Base-by-base conservation (phyloP, 1,284 basidiomycete genomes). In the Butyriboletus regius region DNA sequence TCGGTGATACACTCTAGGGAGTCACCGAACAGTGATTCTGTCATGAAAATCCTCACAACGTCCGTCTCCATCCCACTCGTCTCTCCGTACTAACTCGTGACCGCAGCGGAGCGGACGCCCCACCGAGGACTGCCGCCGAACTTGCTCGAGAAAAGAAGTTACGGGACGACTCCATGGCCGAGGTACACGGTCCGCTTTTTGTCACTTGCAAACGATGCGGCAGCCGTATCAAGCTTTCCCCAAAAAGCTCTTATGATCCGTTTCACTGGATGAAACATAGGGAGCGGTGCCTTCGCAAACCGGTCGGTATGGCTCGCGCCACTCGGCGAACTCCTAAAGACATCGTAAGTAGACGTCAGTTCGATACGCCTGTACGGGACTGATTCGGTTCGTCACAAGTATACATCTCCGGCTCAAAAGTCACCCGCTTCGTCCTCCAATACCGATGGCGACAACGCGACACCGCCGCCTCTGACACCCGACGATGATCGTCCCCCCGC, bases 191-290 rank as follows among this genome's bases (percentile, higher is more conserved):
- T 33, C 76, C 79, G 3, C 69, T 75, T 28, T 70, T 71, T 43
- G 79, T 85, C 44, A 67, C 70, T 50, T 86, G 83, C 69, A 71
- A 67, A 50, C 72, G 74, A 36, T 87, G 84, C 62, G 69, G 71
- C 34, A 66, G 60, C 20, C 65, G 67, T 7, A 83, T 87, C 67
- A 83, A 83, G 65, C 75, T 87, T 18, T 86, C 83, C 3, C 64
- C 70, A 12, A 85, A 85, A 65, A 82, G 79, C 63, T 68, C 70
- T 18, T 87, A 75, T 58, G 84, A 87, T 59, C 72, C 73, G 17
- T 77, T 76, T 58, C 84, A 87, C 61, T 87, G 84, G 84, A 61
- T 68, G 38, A 80, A 75, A 56, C 83, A 85, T 59, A 73, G 76
- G 15, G 71, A 72, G 35, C 73, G 82, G 22, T 85, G 83, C 60